Evolutionary conservation across 1,139 yeast species (phyloP), one percentile per base, ranked within the genome.

Genomic region (Candida labiduridarum): DNA sequence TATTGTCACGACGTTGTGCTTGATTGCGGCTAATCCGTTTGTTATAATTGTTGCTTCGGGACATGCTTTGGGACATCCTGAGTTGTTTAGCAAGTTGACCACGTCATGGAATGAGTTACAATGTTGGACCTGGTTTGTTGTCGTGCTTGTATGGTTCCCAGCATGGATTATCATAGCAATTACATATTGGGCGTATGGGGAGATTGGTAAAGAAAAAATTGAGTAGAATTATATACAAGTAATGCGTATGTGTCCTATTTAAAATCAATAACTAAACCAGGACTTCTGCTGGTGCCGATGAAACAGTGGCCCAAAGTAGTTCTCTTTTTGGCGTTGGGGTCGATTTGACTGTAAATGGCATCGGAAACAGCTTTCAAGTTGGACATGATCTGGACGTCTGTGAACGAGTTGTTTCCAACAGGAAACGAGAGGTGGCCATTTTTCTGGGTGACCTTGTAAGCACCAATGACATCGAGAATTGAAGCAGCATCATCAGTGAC

Each of bases 91-190:
- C 30, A 83, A 84, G 1, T 70, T 89, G 25, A 65, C 84, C 14
- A 73, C 80, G 27, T 83, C 91, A 1, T 89, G 94, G 88, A 64
- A 73, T 34, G 83, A 85, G 36, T 70, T 89, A 50, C 89, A 87
- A 55, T 85, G 89, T 54, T 90, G 96, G 95, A 89, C 96, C 0
- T 90, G 96, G 96, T 79, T 82, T 52, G 80, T 89, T 18, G 67
- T 91, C 4, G 74, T 84, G 46, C 72, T 87, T 40, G 87, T 91
- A 0, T 91, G 97, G 96, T 69, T 85, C 46, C 96, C 97, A 1
- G 78, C 84, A 1, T 92, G 98, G 98, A 50, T 83, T 1, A 67
- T 80, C 22, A 71, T 82, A 16, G 75, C 82, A 1, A 47, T 68
- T 25, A 62, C 68, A 45, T 64, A 49, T 29, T 44, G 46, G 14